Conservation (phyloP, 177 flowering plant species). For the Viscum album region DNA sequence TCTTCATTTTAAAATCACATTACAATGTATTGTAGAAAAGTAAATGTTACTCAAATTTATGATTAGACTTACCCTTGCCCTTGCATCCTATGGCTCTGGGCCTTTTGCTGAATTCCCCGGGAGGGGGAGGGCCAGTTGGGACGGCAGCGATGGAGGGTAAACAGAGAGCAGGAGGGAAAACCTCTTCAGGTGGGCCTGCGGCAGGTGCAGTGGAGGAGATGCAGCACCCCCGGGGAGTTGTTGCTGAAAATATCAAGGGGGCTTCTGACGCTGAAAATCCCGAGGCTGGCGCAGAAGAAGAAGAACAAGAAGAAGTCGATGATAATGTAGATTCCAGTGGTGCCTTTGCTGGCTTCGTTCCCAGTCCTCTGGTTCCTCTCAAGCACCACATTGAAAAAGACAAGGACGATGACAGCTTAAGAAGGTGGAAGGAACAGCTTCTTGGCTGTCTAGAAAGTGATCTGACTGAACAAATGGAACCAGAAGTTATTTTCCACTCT, state of each 20-base stretch:
- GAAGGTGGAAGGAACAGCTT: slow-evolving; percentile 66
- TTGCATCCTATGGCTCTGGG: too few species aligned
- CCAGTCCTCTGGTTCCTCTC: slow-evolving; percentile 49
- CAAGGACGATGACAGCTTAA: slow-evolving; percentile 73
- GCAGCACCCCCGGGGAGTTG: slow-evolving; percentile 9
- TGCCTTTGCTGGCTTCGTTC: slow-evolving; percentile 29
- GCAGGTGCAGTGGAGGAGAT: slow-evolving; percentile 2
- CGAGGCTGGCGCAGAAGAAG: slow-evolving; percentile 15
- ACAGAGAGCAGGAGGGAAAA: slow-evolving; percentile 16
- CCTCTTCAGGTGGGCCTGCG: slow-evolving; percentile 13
- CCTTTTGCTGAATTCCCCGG: too few species aligned
- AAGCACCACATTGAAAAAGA: slow-evolving; percentile 56
- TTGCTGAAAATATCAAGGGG: slow-evolving; percentile 8
- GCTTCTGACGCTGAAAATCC: not conserved
- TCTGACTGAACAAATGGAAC: slow-evolving; percentile 49
- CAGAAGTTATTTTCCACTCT: slow-evolving; percentile 59
- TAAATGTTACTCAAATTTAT: too few species aligned
- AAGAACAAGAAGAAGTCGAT: slow-evolving; percentile 21
- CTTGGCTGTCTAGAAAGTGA: slow-evolving; percentile 47
- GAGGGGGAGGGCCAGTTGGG: slow-evolving; percentile 2
- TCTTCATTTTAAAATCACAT: too few species aligned
- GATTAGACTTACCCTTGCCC: too few species aligned
- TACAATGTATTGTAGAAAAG: too few species aligned
- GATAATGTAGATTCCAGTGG: slow-evolving; percentile 13
- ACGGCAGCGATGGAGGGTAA: slow-evolving; percentile 20